Conservation (phyloP, 345 rosid species). For the Fremontodendron californicum region DNA sequence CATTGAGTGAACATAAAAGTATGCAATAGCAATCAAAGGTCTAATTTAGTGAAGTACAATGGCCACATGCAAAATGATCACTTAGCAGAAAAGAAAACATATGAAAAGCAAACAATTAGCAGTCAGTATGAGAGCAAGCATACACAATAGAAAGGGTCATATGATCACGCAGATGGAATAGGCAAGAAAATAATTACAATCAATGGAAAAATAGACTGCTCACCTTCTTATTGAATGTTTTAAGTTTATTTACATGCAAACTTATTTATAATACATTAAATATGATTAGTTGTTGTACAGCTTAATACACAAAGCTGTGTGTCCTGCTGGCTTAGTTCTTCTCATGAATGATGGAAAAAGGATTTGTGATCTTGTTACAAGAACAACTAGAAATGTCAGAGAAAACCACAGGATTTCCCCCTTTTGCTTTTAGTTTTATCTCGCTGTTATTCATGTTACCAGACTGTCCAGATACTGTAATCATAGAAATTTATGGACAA, state of each 20-base stretch:
- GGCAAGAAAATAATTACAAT: background rate
- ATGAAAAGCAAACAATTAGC: background rate
- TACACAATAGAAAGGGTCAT: background rate
- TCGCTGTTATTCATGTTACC: background rate
- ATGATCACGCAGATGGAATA: background rate
- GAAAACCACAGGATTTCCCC: background rate
- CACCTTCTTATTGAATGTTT: background rate
- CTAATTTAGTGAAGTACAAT: background rate
- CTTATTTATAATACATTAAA: background rate
- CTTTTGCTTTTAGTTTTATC: background rate
- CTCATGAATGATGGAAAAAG: background rate
- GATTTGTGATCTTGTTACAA: background rate
- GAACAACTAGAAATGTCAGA: background rate
- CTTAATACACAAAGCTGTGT: background rate
- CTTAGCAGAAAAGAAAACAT: background rate
- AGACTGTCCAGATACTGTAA: background rate
- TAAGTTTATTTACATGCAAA: background rate
- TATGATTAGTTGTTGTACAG: background rate
- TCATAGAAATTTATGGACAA: background rate
- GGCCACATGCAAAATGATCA: background rate
- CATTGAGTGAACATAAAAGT: background rate
- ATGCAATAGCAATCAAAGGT: background rate
- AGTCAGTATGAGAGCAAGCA: background rate
- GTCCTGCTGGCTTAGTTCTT: background rate
- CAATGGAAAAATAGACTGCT: background rate